phyloP scores from a whole-genome alignment of 148 eudicot species.

The Vaccinium myrtillus region DNA sequence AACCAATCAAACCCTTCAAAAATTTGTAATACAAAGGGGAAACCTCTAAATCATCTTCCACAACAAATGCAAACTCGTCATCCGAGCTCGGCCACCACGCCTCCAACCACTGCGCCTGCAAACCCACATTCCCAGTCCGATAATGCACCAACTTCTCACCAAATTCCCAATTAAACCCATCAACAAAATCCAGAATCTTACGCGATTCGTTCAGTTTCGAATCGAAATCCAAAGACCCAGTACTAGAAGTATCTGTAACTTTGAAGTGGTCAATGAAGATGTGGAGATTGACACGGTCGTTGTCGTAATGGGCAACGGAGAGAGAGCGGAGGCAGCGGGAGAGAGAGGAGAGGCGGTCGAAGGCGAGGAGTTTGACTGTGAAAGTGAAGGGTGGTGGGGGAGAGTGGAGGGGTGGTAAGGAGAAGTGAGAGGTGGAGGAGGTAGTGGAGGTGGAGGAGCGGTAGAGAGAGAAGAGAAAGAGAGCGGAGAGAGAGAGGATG shows the following conservation, averaged over 20 bases:
- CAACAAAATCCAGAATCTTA: conserved; percentile 57
- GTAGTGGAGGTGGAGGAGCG: conserved; percentile 26
- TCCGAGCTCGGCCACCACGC: conserved; percentile 93
- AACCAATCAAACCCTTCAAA: conserved; percentile 52
- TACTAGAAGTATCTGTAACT: background rate
- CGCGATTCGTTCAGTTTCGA: conserved; percentile 40
- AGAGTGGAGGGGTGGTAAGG: conserved; percentile 20
- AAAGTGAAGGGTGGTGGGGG: conserved; percentile 42
- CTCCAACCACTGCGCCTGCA: conserved; percentile 95
- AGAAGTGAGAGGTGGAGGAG: conserved; percentile 19
- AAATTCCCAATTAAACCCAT: conserved; percentile 64
- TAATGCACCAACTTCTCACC: conserved; percentile 79
- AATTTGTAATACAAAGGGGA: conserved; percentile 72
- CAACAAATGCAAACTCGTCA: conserved; percentile 87
- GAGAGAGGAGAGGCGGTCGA: conserved; percentile 71
- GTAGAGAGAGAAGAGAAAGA: conserved; percentile 37
- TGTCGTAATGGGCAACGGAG: conserved; percentile 50
- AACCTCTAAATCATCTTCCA: conserved; percentile 92
- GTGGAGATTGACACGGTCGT: conserved; percentile 63
- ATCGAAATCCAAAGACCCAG: conserved; percentile 35
- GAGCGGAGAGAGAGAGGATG: conserved; percentile 27
- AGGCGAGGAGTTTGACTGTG: conserved; percentile 80
- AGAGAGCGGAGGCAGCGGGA: conserved; percentile 85
- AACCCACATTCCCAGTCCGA: conserved; percentile 73
- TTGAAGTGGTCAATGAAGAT: conserved; percentile 72